Evolutionary conservation across 2,329 filamentous ascomycete species (phyloP).

Genomic region (Botrytis byssoidea): DNA sequence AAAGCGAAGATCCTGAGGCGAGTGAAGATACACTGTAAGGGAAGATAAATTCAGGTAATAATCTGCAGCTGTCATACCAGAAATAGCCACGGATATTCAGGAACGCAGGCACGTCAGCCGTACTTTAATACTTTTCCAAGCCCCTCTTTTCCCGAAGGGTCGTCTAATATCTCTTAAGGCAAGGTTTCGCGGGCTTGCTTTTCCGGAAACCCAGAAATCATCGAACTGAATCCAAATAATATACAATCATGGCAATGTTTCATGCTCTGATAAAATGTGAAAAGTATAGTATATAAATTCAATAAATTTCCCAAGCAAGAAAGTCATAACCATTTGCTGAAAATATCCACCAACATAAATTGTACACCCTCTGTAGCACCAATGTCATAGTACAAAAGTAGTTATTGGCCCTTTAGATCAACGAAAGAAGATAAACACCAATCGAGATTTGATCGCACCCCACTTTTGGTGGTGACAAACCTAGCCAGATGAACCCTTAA

Average conservation of each 20-base stretch:
- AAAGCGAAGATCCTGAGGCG: not conserved
- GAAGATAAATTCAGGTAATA: not conserved
- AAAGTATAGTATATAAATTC: not conserved
- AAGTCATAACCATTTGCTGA: not conserved
- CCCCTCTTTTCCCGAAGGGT: slow-evolving; percentile 14
- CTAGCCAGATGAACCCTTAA: not conserved
- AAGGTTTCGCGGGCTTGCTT: not conserved
- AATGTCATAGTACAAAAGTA: not conserved
- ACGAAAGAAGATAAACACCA: slow-evolving; percentile 11
- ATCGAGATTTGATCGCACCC: slow-evolving; percentile 12
- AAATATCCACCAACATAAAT: not conserved
- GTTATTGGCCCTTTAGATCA: slow-evolving; percentile 1
- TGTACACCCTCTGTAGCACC: not conserved
- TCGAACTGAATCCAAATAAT: not conserved
- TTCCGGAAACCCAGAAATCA: not conserved
- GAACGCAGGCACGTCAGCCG: slow-evolving; percentile 16
- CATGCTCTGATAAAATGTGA: not conserved
- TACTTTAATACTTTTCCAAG: not conserved
- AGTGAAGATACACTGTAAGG: not conserved
- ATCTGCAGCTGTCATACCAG: slow-evolving; percentile 5
- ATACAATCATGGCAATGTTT: not conserved
- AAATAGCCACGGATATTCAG: slow-evolving; percentile 21
- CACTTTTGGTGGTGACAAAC: slow-evolving; percentile 5
- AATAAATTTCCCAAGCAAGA: not conserved
- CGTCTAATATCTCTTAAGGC: not conserved